These are phyloP conservation scores for Brassica cretica DNA, from an alignment of 345 rosid species.

Conservation along the genomic window DNA sequence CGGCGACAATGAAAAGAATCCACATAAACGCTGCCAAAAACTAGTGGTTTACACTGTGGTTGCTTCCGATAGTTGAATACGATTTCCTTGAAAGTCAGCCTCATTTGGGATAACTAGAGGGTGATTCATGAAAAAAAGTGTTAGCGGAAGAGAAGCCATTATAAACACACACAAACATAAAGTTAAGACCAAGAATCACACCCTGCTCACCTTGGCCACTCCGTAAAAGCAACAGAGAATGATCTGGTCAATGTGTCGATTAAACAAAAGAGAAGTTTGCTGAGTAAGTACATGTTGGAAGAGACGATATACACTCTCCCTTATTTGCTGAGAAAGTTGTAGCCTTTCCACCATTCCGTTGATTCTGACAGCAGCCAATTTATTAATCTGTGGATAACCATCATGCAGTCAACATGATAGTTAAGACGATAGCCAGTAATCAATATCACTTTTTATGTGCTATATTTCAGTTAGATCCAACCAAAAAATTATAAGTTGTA, in stretches of 20 bases:
- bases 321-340: conserved; percentile 68
- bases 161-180: conserved; percentile 10
- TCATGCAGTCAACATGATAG: not conserved
- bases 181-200: conserved; percentile 12
- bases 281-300: conserved; percentile 70
- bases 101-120: conserved; percentile 78
- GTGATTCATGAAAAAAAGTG: conserved; percentile 27
- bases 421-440: conserved; percentile 7
- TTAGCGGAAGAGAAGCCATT: conserved; percentile 25
- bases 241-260: conserved; percentile 82
- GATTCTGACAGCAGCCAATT: conserved; percentile 84
- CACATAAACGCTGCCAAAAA: conserved; percentile 79
- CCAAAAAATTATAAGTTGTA: no score
- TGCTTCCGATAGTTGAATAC: conserved; percentile 87
- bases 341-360: conserved; percentile 83
- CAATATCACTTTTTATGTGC: conserved; percentile 6
- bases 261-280: conserved; percentile 66
- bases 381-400: conserved; percentile 57
- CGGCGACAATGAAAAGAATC: conserved; percentile 63
- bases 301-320: conserved; percentile 70
- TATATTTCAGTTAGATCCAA: conserved; percentile 8
- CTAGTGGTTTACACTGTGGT: conserved; percentile 91
- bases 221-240: conserved; percentile 86
- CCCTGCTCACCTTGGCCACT: conserved; percentile 66
- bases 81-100: conserved; percentile 78